phyloP scores from a whole-genome alignment of 2,329 filamentous ascomycete species.

The Trichoderma afroharzianum region DNA sequence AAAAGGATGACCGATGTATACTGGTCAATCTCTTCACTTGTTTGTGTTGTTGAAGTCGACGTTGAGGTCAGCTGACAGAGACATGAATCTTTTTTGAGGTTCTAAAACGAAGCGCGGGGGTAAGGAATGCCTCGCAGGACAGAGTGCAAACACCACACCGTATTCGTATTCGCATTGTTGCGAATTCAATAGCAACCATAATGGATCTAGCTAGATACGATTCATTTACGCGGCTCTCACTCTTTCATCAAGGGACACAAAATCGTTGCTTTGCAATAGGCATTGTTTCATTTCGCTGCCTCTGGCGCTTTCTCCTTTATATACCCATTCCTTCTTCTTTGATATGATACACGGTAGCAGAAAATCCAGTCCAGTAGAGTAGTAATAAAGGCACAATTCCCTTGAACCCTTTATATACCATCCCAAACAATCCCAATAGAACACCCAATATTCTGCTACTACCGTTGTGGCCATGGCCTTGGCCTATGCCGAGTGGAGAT shows the following conservation, averaged over 20 bases:
- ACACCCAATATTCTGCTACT: slow-evolving; percentile 28
- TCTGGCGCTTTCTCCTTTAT: background rate
- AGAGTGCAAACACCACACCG: background rate
- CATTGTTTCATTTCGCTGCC: slow-evolving; percentile 11
- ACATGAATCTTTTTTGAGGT: background rate
- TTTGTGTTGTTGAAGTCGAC: background rate
- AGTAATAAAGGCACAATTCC: slow-evolving; percentile 18
- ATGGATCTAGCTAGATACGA: background rate
- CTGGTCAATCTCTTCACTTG: background rate
- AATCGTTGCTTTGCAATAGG: background rate
- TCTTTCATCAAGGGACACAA: background rate
- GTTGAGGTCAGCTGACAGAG: background rate
- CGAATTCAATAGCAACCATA: background rate
- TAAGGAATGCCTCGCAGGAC: background rate
- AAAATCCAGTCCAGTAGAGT: slow-evolving; percentile 15
- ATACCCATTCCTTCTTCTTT: background rate
- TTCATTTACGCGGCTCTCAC: background rate
- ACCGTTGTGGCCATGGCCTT: slow-evolving; percentile 27
- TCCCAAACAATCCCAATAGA: background rate
- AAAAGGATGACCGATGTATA: background rate
- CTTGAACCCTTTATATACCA: slow-evolving; percentile 18
- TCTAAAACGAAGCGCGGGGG: background rate
- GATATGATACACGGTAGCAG: slow-evolving; percentile 31
- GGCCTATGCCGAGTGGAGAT: slow-evolving; percentile 47
- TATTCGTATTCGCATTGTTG: background rate